Percentiles rank a stretch among this genome's conserved stretches.
These are phyloP conservation scores for Chlamydomonas applanata DNA, from an alignment of 139 green algal genomes.

Conservation along the genomic window DNA sequence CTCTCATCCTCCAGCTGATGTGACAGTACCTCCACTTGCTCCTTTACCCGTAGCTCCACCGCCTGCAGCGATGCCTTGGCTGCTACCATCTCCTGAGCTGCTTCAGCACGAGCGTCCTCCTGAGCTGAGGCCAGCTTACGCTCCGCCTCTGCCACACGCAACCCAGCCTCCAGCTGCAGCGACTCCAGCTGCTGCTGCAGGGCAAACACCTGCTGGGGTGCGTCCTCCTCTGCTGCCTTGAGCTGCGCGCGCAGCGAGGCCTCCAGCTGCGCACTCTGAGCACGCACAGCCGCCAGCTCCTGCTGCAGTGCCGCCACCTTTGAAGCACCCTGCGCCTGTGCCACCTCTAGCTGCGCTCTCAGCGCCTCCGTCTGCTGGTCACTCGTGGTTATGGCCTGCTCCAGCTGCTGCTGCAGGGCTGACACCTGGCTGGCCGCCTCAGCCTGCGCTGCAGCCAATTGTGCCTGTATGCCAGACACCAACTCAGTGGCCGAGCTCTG, in stretches of 20 bases:
- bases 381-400: not conserved
- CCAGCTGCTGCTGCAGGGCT: no score
- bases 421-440: not conserved
- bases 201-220: conserved; percentile 3
- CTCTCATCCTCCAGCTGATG: no score
- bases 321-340: no score
- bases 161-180: conserved; percentile 7
- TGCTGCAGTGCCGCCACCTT: not conserved
- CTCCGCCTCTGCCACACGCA: no score
- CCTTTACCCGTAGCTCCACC: no score
- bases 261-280: not conserved
- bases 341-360: not conserved
- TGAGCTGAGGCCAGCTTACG: no score
- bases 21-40: no score
- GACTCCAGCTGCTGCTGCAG: conserved; percentile 1
- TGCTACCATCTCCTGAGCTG: no score
- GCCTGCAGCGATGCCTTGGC: no score
- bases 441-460: not conserved
- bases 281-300: conserved; percentile 3
- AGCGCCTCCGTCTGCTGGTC: not conserved
- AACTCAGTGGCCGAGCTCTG: not conserved
- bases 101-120: no score
- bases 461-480: not conserved
- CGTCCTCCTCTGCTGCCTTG: conserved; percentile 1
- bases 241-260: conserved; percentile 7